Base-by-base conservation (phyloP, 768 basidiomycete species). In the Rhizopogon vinicolor region DNA sequence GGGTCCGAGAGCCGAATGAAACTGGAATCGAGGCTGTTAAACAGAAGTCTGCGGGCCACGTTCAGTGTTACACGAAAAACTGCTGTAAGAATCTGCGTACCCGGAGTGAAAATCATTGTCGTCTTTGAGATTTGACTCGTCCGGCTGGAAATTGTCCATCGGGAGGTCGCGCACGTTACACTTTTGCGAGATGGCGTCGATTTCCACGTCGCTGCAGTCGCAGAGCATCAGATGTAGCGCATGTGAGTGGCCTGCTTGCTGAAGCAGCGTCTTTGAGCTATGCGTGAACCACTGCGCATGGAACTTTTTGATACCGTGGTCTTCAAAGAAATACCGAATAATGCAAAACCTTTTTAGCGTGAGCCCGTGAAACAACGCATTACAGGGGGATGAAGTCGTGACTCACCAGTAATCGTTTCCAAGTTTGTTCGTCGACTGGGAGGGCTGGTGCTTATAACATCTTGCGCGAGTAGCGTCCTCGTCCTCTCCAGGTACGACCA, bases 211-310 rank as follows among this genome's bases (percentile, higher is more conserved):
- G 44, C 79, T 82, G 59, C 89, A 91, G 41, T 70, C 70, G 6
- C 75, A 71, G 22, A 80, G 67, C 55, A 84, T 71, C 9, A 81
- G 71, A 60, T 78, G 86, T 0, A 90, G 71, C 0, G 79, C 75
- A 55, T 80, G 78, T 0, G 87, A 75, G 54, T 91, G 87, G 0
- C 86, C 77, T 0, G 79, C 76, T 60, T 91, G 83, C 59, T 88
- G 84, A 1, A 89, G 71, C 9, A 86, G 60, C 0, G 86, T 89
- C 60, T 85, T 82, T 18, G 76, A 74, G 12, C 78, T 81, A 70
- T 88, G 89, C 7, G 74, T 70, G 54, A 82, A 76, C 89, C 89
- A 91, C 54, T 86, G 85, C 1, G 78, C 86, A 66, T 91, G 89
- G 53, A 87, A 84, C 70, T 74, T 77, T 62, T 83, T 84, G 52